Percentiles rank a stretch among this genome's conserved stretches.
phyloP scores from a whole-genome alignment of 176 grass and related monocot species.

The Cenchrus americanus region DNA sequence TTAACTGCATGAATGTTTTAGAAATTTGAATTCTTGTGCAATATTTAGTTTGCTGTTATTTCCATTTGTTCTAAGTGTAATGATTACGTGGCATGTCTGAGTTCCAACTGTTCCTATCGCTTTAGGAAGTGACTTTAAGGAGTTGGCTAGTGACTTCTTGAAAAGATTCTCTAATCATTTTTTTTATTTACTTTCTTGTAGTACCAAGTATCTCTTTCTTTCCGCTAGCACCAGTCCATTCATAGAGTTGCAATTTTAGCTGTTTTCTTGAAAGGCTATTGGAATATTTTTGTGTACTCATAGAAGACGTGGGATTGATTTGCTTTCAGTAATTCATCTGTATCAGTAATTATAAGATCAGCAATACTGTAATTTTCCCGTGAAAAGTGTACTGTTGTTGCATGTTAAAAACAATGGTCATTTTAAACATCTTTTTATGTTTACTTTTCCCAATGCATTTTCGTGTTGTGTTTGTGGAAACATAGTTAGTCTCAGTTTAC shows the following conservation, averaged over 20 bases:
- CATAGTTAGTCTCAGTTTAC: slow-evolving; percentile 17
- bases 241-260: slow-evolving; percentile 7
- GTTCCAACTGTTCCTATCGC: slow-evolving; percentile 21
- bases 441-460: background rate
- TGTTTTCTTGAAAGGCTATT: slow-evolving; percentile 18
- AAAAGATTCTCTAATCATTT: slow-evolving; percentile 35
- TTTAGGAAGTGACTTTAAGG: slow-evolving; percentile 8
- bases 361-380: background rate
- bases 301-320: background rate
- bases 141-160: slow-evolving; percentile 21
- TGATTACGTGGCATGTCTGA: slow-evolving; percentile 18
- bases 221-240: slow-evolving; percentile 18
- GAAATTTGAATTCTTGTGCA: background rate
- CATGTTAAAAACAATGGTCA: slow-evolving; percentile 5
- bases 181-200: slow-evolving; percentile 31
- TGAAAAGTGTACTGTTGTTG: background rate
- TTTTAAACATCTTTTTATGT: background rate
- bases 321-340: slow-evolving; percentile 17
- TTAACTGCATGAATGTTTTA: background rate
- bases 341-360: slow-evolving; percentile 3
- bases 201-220: slow-evolving; percentile 41
- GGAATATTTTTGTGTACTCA: background rate
- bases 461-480: background rate
- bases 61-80: background rate
- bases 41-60: background rate